Base-by-base conservation (phyloP, 306 rosid species). In the Cucurbita argyrosperma region DNA sequence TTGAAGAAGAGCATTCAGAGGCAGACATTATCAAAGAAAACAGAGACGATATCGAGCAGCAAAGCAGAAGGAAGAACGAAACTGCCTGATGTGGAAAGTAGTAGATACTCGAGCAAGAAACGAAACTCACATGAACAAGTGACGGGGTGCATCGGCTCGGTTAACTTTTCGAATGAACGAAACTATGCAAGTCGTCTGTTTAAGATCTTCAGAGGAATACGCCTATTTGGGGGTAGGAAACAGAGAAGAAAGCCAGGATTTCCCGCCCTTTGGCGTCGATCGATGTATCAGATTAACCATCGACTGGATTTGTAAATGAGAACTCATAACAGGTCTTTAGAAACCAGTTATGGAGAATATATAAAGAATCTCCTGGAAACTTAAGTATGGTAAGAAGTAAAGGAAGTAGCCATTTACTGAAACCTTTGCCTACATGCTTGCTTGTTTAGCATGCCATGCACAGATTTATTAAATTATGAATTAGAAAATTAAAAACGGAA, bases 101-200 rank as follows among this genome's bases (percentile, higher is more conserved):
- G 88, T 35, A 82, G 88, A 74, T 87, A 88, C 11, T 37, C 79
- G 6, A 85, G 85, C 85, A 84, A 84, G 77, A 88, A 79, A 77
- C 82, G 74, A 66, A 92, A 84, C 56, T 76, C 88, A 7, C 56
- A 85, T 39, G 95, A 86, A 71, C 86, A 88, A 19, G 82, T 72
- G 19, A 87, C 92, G 13, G 82, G 92, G 64, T 92, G 98, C 86
- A 88, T 90, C 38, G 88, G 92, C 58, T 81, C 90, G 7, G 84
- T 90, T 7, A 88, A 85, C 58, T 90, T 92, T 64, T 79, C 92
- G 47, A 76, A 91, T 19, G 92, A 90, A 12, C 88, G 88, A 76
- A 87, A 79, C 75, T 84, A 83, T 77, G 96, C 88, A 7, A 87
- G 81, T 73, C 80, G 84, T 68, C 55, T 90, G 11, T 64, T 90